A percentile compares a stretch with the other conserved stretches of the same genome.
phyloP scores from a whole-genome alignment of 2,329 filamentous ascomycete species.

The Colletotrichum tamarilloi region DNA sequence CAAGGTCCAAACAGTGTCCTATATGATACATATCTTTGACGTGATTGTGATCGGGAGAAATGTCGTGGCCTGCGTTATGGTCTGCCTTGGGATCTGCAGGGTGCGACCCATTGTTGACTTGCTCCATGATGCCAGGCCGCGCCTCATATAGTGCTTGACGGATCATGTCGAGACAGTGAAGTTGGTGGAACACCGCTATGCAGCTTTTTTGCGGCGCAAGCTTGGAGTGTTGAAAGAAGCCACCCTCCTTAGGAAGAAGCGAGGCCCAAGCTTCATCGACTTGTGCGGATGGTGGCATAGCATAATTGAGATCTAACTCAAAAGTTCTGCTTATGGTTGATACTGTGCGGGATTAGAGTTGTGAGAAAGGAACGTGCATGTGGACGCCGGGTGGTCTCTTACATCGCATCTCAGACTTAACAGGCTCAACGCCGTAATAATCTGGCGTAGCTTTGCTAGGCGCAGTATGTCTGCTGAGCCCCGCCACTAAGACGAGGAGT shows the following conservation, averaged over 20 bases:
- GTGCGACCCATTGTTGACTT: not conserved
- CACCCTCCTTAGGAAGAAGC: not conserved
- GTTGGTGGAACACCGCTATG: conserved; percentile 36
- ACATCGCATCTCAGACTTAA: not conserved
- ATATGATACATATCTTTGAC: conserved; percentile 1
- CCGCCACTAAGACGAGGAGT: conserved; percentile 1
- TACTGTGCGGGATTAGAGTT: not conserved
- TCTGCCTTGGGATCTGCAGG: not conserved
- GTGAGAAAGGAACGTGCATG: too few species aligned
- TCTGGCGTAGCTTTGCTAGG: not conserved
- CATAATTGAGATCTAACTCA: not conserved
- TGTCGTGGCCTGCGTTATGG: not conserved
- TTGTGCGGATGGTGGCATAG: not conserved
- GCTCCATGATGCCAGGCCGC: not conserved
- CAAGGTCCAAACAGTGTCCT: conserved; percentile 14
- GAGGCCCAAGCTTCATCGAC: conserved; percentile 10
- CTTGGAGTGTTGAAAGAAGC: conserved; percentile 1
- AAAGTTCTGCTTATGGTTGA: not conserved
- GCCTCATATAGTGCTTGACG: conserved; percentile 19
- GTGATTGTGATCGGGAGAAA: not conserved
- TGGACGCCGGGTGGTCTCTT: not conserved
- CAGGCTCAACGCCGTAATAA: not conserved
- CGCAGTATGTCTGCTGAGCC: not conserved
- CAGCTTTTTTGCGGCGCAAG: conserved; percentile 5
- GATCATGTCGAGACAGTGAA: conserved; percentile 39